Evolutionary conservation across 176 grass and related monocot genomes (phyloP), one percentile per base, ranked within the genome.

Genomic region (Musa acuminata): DNA sequence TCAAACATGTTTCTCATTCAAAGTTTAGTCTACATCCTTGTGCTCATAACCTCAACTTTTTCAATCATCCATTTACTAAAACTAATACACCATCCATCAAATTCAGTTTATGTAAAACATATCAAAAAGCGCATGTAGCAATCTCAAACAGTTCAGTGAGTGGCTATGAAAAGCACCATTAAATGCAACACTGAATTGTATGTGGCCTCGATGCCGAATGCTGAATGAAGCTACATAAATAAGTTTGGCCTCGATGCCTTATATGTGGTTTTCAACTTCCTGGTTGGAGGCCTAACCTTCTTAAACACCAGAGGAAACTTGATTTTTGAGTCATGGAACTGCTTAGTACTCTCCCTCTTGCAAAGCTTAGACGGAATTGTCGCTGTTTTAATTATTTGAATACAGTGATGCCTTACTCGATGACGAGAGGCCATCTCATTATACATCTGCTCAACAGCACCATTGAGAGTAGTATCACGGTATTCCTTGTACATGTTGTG

Each of bases 401-500:
- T 93, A 73, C 95, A 93, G 20, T 83, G 90, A 12, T 69, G 72
- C 66, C 95, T 80, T 63, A 98, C 95, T 0, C 95, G 87, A 79
- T 99, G 90, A 9, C 95, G 86, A 5, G 95, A 99, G 0, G 90
- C 95, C 90, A 99, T 99, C 80, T 99, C 95, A 0, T 75, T 85
- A 70, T 94, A 89, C 95, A 99, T 94, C 73, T 99, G 95, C 65
- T 89, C 90, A 1, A 99, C 95, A 0, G 78, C 82, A 10, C 90
- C 95, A 5, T 99, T 99, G 1, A 99, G 73, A 54, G 95, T 89
- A 9, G 91, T 99, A 80, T 99, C 90, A 20, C 86, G 90, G 80
- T 78, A 94, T 57, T 99, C 95, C 88, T 94, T 99, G 82, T 99
- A 94, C 95, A 99, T 94, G 80, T 99, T 91, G 59, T 99, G 95